These are phyloP conservation scores for Rhizophagus clarus DNA, from an alignment of 192 early-diverging fungal genomes.

Conservation along the genomic window DNA sequence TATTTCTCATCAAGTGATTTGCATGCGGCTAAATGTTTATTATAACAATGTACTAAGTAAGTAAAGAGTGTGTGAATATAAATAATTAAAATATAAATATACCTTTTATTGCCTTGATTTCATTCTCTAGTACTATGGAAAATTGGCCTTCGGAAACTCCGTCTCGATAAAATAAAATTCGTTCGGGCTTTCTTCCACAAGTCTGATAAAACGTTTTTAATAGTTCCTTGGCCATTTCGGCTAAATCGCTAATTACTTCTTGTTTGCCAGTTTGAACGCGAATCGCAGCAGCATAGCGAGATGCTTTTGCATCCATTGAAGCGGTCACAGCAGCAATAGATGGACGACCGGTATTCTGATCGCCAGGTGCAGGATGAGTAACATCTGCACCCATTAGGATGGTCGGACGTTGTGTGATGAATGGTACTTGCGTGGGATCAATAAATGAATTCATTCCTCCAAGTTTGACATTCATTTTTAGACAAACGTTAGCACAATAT, in stretches of 20 bases:
- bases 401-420: slow-evolving; percentile 53
- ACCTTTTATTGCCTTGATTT: slow-evolving; percentile 69
- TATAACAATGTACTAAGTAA: not conserved
- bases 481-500: slow-evolving; percentile 78
- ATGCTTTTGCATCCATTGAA: not conserved
- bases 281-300: not conserved
- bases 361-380: slow-evolving; percentile 75
- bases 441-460: slow-evolving; percentile 58
- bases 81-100: not conserved
- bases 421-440: not conserved
- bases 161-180: slow-evolving; percentile 56
- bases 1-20: slow-evolving; percentile 46
- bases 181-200: slow-evolving; percentile 30
- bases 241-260: slow-evolving; percentile 43
- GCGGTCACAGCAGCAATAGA: slow-evolving; percentile 14
- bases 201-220: slow-evolving; percentile 36
- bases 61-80: not conserved
- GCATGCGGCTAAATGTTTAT: slow-evolving; percentile 46
- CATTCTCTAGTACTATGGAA: slow-evolving; percentile 57
- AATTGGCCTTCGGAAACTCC: slow-evolving; percentile 85
- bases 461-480: slow-evolving; percentile 85
- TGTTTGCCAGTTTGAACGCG: not conserved
- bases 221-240: slow-evolving; percentile 53
- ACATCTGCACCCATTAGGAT: slow-evolving; percentile 88
- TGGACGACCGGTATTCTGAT: not conserved